Base-by-base conservation (phyloP, 495 filamentous ascomycete genomes). In the Eremomyces bilateralis region DNA sequence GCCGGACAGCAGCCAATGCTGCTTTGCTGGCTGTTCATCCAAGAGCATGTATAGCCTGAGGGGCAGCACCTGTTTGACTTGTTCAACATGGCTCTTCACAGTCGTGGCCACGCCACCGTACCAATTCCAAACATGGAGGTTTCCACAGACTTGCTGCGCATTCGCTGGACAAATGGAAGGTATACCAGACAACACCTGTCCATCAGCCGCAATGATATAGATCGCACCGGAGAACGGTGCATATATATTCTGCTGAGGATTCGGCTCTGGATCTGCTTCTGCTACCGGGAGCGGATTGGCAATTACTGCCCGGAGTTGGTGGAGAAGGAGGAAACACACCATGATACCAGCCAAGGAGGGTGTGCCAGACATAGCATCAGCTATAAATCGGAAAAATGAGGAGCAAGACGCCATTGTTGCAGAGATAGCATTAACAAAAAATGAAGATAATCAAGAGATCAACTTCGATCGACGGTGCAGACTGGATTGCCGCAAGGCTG, bases 1-100 rank as follows among this genome's bases (percentile, higher is more conserved):
- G 27, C 16, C 3, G 50, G 53, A 40, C 53, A 57, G 40, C 53
- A 57, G 33, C 48, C 53, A 21, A 55, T 47, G 19, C 45, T 11
- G 20, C 44, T 39, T n/a, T n/a, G n/a, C n/a, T n/a, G n/a, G 20
- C 30, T 36, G 21, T 42, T 19, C 15, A 43, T 31, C 33, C 38
- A 34, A 33, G 41, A 37, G 40, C 53, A 57, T 27, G 32, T 43
- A 38, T 51, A 49, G 30, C 31, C 20, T 12, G 34, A 34, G 1
- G 53, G 50, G 40, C 53, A 57, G 41, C 53, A 57, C 50, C 51
- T 53, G 35, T 12, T 8, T 5, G 13, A 13, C 12, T 22, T 2
- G 15, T 33, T 44, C 15, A 37, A 15, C 41, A 34, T 24, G 21
- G 30, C 21, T 21, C 3, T 25, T 17, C 19, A n/a, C 16, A 6